These are phyloP conservation scores for Pseudogymnoascus sp. DNA, from an alignment of 2,329 filamentous ascomycete species.

Conservation along the genomic window DNA sequence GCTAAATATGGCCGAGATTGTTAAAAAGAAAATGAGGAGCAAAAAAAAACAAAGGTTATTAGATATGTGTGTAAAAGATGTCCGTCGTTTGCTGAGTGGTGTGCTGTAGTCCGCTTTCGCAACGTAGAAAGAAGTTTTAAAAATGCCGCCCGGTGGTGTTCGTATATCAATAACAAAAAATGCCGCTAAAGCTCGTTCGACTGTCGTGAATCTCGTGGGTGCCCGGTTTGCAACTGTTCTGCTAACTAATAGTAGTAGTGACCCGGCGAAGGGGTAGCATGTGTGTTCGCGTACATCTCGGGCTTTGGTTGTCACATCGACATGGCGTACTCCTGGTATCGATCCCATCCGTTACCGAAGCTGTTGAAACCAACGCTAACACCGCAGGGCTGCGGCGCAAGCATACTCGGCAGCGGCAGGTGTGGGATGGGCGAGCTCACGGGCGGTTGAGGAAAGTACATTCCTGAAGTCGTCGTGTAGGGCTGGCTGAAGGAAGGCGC, in stretches of 20 bases:
- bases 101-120: background rate
- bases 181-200: background rate
- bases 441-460: slow-evolving; percentile 74
- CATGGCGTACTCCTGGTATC: slow-evolving; percentile 75
- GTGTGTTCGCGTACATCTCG: slow-evolving; percentile 27
- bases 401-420: slow-evolving; percentile 77
- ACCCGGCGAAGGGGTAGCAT: slow-evolving; percentile 45
- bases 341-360: slow-evolving; percentile 73
- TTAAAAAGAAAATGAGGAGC: background rate
- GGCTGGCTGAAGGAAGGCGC: slow-evolving; percentile 74
- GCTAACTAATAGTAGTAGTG: slow-evolving; percentile 15
- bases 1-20: background rate
- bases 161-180: background rate
- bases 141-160: background rate
- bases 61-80: background rate
- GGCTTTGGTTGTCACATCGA: slow-evolving; percentile 69
- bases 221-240: background rate
- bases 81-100: background rate
- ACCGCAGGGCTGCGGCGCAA: slow-evolving; percentile 74
- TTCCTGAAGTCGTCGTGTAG: slow-evolving; percentile 55
- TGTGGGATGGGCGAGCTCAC: slow-evolving; percentile 65
- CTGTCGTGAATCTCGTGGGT: background rate
- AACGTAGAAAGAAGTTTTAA: background rate
- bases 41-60: background rate
- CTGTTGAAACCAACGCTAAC: slow-evolving; percentile 65